Evolutionary conservation across 306 rosid species (phyloP), one percentile per base, ranked within the genome.

Genomic region (Trifolium repens): DNA sequence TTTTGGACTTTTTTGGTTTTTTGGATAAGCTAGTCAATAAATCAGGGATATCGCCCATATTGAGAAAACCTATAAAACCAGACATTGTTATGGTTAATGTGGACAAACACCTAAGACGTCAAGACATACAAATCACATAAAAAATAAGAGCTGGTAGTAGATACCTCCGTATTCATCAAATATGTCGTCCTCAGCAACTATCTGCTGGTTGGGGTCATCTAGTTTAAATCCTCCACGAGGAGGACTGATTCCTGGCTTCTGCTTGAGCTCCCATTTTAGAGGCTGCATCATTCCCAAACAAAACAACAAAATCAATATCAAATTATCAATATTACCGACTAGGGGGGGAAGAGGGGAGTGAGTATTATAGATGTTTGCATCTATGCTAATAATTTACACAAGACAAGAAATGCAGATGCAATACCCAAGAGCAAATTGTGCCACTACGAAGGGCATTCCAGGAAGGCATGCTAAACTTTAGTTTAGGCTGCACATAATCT

Each of bases 211-310:
- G 67, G 97, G 98, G 63, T 94, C 98, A 72, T 94, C 98, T 7
- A 88, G 82, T 55, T 79, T 86, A 77, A 94, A 94, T 49, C 98
- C 98, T 88, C 98, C 98, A 35, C 93, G 98, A 26, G 98, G 98
- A 73, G 98, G 98, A 80, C 98, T 94, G 37, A 91, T 90, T 82
- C 98, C 98, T n/a, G 98, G 98, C 83, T 80, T 91, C 85, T 94
- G 97, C 91, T 94, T 94, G 72, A 94, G 93, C 80, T 94, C 98
- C 98, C 98, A 94, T 88, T 88, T 94, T 44, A 94, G 80, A 79
- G 96, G 93, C 98, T 94, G 91, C 80, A 78, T 79, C 69, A 49
- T 63, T 76, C 70, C 55, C 82, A 82, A 78, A 83, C 59, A 80
- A 60, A 75, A 77, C 55, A 49, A 70, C 40, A 49, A 61, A 77